Base-by-base conservation (phyloP, 768 basidiomycete genomes). In the Leucogyrophana mollusca region DNA sequence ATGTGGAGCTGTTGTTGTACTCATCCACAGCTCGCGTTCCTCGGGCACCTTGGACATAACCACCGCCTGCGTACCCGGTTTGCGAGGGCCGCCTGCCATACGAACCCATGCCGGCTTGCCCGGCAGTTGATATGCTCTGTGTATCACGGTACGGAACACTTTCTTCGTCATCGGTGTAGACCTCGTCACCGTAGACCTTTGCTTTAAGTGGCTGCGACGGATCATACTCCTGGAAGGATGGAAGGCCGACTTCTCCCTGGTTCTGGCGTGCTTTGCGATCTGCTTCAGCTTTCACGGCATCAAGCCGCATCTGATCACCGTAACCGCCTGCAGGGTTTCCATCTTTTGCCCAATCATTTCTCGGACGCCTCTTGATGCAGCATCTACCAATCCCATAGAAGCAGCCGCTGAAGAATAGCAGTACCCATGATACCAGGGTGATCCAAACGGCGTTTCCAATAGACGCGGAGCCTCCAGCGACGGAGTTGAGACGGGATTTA, bases 361-460 rank as follows among this genome's bases (percentile, higher is more conserved):
- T 65, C 23, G 65, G 61, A 40, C 82, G 77, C 22, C 78, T 77
- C 25, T 69, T 72, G n/a, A 92, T 76, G 59, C 93, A 95, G 54
- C 93, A 94, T 48, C 88, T 76, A 13, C 94, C 94, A 33, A 92
- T 56, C 2, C 84, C 78, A 59, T 82, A 95, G 71, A 92, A 85
- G 64, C 92, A 95, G 10, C 92, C 90, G 36, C 88, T 86, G 66
- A 96, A 87, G 76, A 94, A 91, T 34, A 97, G 73, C 16, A 94
- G 71, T 14, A 94, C 20, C 79, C 87, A 93, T 1, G 91, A 90
- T 2, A 81, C 86, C 25, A 97, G 79, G 2, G 90, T 92, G 37
- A 97, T 71, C 94, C 94, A 97, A 34, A 94, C 79, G 17, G 88
- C 92, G 48, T 77, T 85, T n/a, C 94, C 94, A 7, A 94, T 86